These are phyloP conservation scores for Pleurotus pulmonarius DNA, from an alignment of 768 basidiomycete species.

Conservation along the genomic window DNA sequence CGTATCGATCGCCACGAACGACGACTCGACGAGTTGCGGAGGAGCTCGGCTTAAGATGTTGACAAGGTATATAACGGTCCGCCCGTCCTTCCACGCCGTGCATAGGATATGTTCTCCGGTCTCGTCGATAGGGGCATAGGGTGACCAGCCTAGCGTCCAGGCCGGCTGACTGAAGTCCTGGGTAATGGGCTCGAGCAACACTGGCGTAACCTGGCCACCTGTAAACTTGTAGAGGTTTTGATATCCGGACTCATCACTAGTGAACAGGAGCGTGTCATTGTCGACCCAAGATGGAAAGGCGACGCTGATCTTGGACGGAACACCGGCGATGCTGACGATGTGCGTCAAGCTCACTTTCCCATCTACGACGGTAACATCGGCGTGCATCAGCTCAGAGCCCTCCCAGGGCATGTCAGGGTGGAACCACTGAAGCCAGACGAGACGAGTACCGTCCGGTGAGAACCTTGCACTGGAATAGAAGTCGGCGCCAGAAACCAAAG, in stretches of 20 bases:
- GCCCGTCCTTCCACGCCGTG: constrained; percentile 36
- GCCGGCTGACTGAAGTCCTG: constrained; percentile 56
- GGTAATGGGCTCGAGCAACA: constrained; percentile 36
- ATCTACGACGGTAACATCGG: constrained; percentile 30
- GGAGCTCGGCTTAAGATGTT: constrained; percentile 26
- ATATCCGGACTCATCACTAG: constrained; percentile 62
- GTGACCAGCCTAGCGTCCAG: constrained; percentile 49
- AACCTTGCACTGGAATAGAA: constrained; percentile 60
- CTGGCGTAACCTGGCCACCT: constrained; percentile 26
- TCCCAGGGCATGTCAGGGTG: constrained; percentile 65
- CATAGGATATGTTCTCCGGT: constrained; percentile 30
- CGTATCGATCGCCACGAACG: constrained; percentile 36
- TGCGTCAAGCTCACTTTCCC: constrained; percentile 30
- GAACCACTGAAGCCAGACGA: constrained; percentile 69
- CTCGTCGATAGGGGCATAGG: constrained; percentile 42
- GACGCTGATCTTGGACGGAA: constrained; percentile 44
- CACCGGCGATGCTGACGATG: constrained; percentile 45
- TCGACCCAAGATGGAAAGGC: constrained; percentile 58
- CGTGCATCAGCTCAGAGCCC: constrained; percentile 52
- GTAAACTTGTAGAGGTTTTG: constrained; percentile 61
- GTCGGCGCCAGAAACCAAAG: constrained; percentile 46
- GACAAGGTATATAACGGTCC: constrained; percentile 34
- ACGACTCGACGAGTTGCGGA: constrained; percentile 30
- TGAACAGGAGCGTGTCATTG: constrained; percentile 56
- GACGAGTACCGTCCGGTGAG: constrained; percentile 51